Conservation (phyloP, 1,284 basidiomycete species). For the Tylopilus orsonianus region DNA sequence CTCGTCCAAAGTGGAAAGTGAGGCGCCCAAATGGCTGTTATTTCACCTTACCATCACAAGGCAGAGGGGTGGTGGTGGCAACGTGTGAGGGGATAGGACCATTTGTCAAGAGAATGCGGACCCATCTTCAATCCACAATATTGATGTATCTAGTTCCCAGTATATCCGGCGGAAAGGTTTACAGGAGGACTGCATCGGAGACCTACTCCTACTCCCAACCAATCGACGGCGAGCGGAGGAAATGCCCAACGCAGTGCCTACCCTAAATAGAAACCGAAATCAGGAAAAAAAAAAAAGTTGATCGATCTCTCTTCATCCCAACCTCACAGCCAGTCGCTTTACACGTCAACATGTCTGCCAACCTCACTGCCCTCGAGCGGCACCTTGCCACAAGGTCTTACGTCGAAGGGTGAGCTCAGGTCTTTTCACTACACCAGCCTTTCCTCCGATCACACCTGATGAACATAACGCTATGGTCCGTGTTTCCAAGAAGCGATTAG, state of each 20-base stretch:
- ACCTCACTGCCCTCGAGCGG: slow-evolving; percentile 78
- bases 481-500: slow-evolving; percentile 99
- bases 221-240: slow-evolving; percentile 14
- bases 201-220: slow-evolving; percentile 2
- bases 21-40: background rate
- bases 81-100: background rate
- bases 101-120: background rate
- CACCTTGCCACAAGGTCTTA: slow-evolving; percentile 87
- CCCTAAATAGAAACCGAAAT: slow-evolving; percentile 31
- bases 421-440: slow-evolving; percentile 23
- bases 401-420: slow-evolving; percentile 81
- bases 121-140: background rate
- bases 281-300: slow-evolving; percentile 21
- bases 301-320: slow-evolving; percentile 34
- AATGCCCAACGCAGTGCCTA: slow-evolving; percentile 23
- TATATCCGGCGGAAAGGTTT: background rate
- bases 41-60: background rate
- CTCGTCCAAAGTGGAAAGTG: slow-evolving; percentile 2
- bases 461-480: slow-evolving; percentile 91
- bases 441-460: slow-evolving; percentile 51
- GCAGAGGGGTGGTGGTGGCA: background rate
- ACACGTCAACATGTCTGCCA: slow-evolving; percentile 59
- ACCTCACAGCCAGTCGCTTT: slow-evolving; percentile 14
- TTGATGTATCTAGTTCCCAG: background rate
- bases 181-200: too few relatives aligned